A percentile compares a stretch with the other conserved stretches of the same genome.
Evolutionary conservation across 2,329 filamentous ascomycete species (phyloP).

Genomic region (Ceratocystis variospora): DNA sequence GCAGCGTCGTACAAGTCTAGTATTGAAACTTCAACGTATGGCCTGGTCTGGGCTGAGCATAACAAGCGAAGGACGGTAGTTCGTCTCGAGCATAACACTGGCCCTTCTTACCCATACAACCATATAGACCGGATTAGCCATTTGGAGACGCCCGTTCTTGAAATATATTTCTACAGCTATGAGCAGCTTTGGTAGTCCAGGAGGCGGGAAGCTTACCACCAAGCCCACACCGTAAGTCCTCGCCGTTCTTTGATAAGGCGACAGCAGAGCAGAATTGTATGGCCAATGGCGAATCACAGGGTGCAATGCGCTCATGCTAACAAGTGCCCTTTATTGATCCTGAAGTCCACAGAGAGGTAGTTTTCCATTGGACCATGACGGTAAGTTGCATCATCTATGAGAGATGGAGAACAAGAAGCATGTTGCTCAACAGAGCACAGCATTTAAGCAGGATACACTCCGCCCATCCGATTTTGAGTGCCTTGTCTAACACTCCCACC

Average conservation of each 20-base stretch:
- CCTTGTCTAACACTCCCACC: constrained; percentile 6
- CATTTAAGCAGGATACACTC: neutral
- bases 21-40: constrained; percentile 4
- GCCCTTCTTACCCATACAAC: too few relatives aligned
- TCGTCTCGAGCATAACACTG: too few relatives aligned
- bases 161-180: constrained; percentile 25
- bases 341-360: constrained; percentile 74
- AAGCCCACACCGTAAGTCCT: constrained; percentile 56
- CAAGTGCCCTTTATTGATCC: neutral
- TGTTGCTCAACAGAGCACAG: neutral
- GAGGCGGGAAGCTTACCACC: constrained; percentile 44
- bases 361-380: constrained; percentile 93
- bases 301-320: neutral
- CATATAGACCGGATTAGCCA: too few relatives aligned
- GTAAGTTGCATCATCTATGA: constrained; percentile 24
- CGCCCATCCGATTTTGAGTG: neutral
- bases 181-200: constrained; percentile 58
- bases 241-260: neutral
- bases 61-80: neutral
- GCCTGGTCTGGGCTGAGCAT: neutral
- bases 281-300: too few relatives aligned
- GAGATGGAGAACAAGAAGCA: neutral
- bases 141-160: neutral
- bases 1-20: constrained; percentile 2
- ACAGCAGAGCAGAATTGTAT: neutral